Percentiles rank a stretch among this genome's conserved stretches.
Conservation (phyloP, 345 rosid species). For the Ceriops decandra region DNA sequence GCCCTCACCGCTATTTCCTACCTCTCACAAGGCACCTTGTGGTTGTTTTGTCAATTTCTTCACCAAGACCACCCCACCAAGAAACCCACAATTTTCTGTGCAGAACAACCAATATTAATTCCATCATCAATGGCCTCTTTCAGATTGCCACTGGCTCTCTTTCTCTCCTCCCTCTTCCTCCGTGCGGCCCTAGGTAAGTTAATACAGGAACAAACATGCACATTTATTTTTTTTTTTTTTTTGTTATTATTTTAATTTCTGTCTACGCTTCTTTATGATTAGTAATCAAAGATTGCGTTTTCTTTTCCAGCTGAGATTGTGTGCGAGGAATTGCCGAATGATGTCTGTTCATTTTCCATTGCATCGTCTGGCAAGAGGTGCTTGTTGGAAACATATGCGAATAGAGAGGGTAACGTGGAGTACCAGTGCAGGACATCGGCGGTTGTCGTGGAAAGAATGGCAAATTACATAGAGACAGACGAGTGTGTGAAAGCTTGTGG, state of each 20-base stretch:
- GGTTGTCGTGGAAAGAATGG: slow-evolving; percentile 71
- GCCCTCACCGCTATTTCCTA: slow-evolving; percentile 1
- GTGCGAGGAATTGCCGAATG: slow-evolving; percentile 70
- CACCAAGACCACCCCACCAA: neutral
- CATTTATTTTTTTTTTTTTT: neutral
- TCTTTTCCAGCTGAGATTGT: slow-evolving; percentile 43
- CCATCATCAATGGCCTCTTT: slow-evolving; percentile 44
- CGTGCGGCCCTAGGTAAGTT: slow-evolving; percentile 56
- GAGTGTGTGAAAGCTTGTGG: slow-evolving; percentile 82
- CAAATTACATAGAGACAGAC: slow-evolving; percentile 71
- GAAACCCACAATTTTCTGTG: neutral
- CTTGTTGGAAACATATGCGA: slow-evolving; percentile 51
- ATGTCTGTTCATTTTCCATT: slow-evolving; percentile 66
- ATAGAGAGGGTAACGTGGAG: slow-evolving; percentile 40
- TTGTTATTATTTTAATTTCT: neutral
- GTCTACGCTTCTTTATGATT: neutral
- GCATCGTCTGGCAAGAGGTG: slow-evolving; percentile 83
- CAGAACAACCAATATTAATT: no score
- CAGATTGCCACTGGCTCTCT: slow-evolving; percentile 45
- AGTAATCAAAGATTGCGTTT: neutral
- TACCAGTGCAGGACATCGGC: slow-evolving; percentile 79
- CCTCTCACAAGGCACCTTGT: neutral
- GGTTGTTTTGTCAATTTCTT: slow-evolving; percentile 9
- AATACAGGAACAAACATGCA: neutral
- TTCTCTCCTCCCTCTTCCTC: slow-evolving; percentile 59